Evolutionary conservation across 2,329 filamentous ascomycete genomes (phyloP).

Genomic region (Stagonosporopsis tanaceti): DNA sequence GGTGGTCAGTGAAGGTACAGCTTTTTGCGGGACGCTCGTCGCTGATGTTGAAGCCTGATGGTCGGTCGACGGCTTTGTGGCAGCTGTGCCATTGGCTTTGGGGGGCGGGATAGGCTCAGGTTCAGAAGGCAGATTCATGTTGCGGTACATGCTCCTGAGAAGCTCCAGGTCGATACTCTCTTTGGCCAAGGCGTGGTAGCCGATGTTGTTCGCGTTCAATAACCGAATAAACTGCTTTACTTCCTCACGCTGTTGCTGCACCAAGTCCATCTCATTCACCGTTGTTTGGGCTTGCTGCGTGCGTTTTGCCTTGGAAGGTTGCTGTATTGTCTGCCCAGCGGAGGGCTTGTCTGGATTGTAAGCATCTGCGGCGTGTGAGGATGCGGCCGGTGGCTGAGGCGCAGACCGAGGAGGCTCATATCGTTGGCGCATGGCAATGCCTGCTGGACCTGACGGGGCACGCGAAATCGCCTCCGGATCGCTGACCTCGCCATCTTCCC

Average conservation of each 20-base stretch:
- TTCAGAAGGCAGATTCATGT: constrained; percentile 40
- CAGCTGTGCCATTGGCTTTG: constrained; percentile 21
- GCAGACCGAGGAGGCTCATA: constrained; percentile 36
- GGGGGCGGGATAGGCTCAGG: constrained; percentile 35
- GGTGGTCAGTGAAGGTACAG: constrained; percentile 32
- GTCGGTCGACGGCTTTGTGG: constrained; percentile 5
- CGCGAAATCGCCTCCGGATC: constrained; percentile 55
- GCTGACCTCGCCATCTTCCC: constrained; percentile 80
- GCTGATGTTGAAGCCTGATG: constrained; percentile 14
- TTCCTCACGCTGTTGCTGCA: constrained; percentile 40
- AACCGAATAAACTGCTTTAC: constrained; percentile 49
- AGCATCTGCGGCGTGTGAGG: constrained; percentile 11
- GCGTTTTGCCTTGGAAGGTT: constrained; percentile 6
- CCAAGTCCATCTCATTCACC: constrained; percentile 15
- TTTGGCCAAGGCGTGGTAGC: constrained; percentile 70
- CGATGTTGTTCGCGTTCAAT: constrained; percentile 67
- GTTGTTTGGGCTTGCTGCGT: constrained; percentile 12
- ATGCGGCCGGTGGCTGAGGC: constrained; percentile 16
- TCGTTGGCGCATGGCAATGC: constrained; percentile 14
- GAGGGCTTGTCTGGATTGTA: constrained; percentile 33
- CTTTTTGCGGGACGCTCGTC: constrained; percentile 21
- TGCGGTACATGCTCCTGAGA: constrained; percentile 39
- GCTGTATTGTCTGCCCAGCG: constrained; percentile 21
- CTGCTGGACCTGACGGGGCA: constrained; percentile 22
- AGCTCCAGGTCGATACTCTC: constrained; percentile 40